Percentiles rank a stretch among this genome's conserved stretches.
Conservation (phyloP, 495 filamentous ascomycete genomes). For the Podospora australis region DNA sequence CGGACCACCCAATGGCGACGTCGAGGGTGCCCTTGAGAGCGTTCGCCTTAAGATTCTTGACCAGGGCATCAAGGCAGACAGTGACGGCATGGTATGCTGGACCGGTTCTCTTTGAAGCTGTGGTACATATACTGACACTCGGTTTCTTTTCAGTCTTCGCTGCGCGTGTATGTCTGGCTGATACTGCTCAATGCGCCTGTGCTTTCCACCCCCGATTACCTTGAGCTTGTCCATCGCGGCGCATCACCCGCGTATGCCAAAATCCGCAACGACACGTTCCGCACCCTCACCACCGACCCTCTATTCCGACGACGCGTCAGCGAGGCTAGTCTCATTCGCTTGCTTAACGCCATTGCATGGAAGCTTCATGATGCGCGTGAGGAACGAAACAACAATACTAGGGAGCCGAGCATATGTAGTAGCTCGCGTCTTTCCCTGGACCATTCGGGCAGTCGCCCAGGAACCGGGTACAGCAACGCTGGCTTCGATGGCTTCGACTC, state of each 20-base stretch:
- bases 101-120: not conserved
- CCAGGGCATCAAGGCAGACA: conserved; percentile 72
- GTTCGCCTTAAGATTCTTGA: conserved; percentile 71
- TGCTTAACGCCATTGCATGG: conserved; percentile 97
- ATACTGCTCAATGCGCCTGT: conserved; percentile 82
- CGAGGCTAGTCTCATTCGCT: conserved; percentile 87
- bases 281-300: conserved; percentile 89
- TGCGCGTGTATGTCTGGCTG: conserved; percentile 93
- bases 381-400: conserved; percentile 31
- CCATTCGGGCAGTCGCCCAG: conserved; percentile 22
- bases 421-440: conserved; percentile 27
- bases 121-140: not conserved
- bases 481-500: conserved; percentile 33
- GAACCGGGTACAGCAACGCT: conserved; percentile 27
- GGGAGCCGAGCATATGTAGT: conserved; percentile 24
- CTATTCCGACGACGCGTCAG: conserved; percentile 92
- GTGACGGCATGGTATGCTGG: conserved; percentile 76
- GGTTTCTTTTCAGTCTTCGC: conserved; percentile 66
- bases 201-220: conserved; percentile 77
- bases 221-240: conserved; percentile 83
- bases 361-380: conserved; percentile 71
- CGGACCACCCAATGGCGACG: conserved; percentile 64
- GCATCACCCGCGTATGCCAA: conserved; percentile 92
- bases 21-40: conserved; percentile 60
- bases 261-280: conserved; percentile 96